Base-by-base conservation (phyloP, 1,284 basidiomycete species). In the Ustilago trichophora region DNA sequence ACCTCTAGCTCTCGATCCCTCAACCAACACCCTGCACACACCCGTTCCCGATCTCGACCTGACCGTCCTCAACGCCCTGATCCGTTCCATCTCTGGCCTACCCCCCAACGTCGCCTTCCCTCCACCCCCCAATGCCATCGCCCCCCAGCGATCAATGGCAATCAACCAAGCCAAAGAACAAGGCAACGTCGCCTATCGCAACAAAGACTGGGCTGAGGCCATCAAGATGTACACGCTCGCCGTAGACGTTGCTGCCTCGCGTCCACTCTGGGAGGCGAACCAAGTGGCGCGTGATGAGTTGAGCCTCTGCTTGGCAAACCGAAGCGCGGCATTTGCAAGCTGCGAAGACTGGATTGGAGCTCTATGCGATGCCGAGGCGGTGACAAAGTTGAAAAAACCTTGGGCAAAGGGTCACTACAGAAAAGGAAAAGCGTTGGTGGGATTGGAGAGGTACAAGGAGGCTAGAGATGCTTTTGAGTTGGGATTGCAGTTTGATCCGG, bases 321-420 rank as follows among this genome's bases (percentile, higher is more conserved):
- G 95, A 45, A 91, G 90, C 6, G 92, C 93, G 0, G 90, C 93
- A 2, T 90, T 89, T 82, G 87, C 87, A 45, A 90, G 91, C 60
- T 84, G 87, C 1, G 88, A 88, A 7, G 91, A 94, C 67, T 88
- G 86, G 81, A 85, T 93, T 51, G 88, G 88, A 41, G 92, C 94
- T 2, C 84, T 97, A 6, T 89, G 90, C 21, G 95, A 98, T 78
- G 93, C 94, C 0, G 93, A 98, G 63, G 88, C 89, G 1, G 93
- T 97, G 71, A 89, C 95, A 37, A 83, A 87, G 67, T 83, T 97
- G 51, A 91, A 92, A 80, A 86, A 89, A 55, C 88, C 88, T 24
- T 98, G 95, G 95, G 88, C 89, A 73, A 98, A 98, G 82, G 95
- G 93, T 0, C 92, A 98, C 81, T 96, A 95, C 85, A 86, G 95